Conservation (phyloP, 202 grass and related monocot species). For the Elaeis oleifera region DNA sequence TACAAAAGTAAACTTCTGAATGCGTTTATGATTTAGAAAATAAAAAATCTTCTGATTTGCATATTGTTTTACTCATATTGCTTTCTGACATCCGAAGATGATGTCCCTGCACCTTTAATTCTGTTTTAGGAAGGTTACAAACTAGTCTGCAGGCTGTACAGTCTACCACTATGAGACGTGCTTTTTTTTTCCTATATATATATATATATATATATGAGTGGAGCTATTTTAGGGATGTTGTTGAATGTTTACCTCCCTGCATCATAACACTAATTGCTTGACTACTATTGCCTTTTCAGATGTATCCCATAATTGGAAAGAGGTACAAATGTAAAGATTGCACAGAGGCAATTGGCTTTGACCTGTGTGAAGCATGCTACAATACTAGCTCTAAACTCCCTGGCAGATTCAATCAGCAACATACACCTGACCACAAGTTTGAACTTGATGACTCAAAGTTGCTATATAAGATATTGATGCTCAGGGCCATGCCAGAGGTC, state of each 20-base stretch:
- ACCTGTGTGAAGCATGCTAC: conserved; percentile 77
- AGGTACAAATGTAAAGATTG: conserved; percentile 81
- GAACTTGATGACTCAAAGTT: conserved; percentile 26
- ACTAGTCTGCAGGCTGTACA: no score
- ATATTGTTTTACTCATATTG: no score
- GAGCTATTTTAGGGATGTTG: neutral
- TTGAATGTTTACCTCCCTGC: neutral
- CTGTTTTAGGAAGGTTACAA: conserved; percentile 2
- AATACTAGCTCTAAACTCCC: conserved; percentile 49
- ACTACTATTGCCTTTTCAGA: conserved; percentile 26
- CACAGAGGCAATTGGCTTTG: conserved; percentile 55
- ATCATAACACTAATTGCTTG: neutral
- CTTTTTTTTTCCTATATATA: neutral
- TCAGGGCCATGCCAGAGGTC: neutral
- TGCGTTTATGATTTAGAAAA: no score
- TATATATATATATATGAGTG: conserved; percentile 1
- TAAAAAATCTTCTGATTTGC: no score
- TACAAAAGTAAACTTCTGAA: no score
- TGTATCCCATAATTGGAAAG: conserved; percentile 64
- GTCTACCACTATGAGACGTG: no score
- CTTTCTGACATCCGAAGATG: no score
- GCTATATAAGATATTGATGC: conserved; percentile 3
- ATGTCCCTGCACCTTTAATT: no score
- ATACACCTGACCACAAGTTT: conserved; percentile 80
- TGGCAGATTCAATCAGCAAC: conserved; percentile 84